These are phyloP conservation scores for Talaromyces borbonicus DNA, from an alignment of 495 filamentous ascomycete genomes.

Conservation along the genomic window DNA sequence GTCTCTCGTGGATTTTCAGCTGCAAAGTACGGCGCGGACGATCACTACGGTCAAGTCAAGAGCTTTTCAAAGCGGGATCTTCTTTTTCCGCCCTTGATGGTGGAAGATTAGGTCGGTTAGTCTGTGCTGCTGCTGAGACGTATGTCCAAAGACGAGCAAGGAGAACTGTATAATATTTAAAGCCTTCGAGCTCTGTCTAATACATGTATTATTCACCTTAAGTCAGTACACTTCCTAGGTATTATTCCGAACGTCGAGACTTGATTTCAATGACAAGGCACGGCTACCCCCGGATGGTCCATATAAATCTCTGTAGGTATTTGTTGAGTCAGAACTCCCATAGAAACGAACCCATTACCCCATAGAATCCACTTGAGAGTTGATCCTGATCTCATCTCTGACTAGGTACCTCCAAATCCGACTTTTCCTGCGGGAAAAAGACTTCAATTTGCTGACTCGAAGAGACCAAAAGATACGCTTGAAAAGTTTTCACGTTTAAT, in stretches of 20 bases:
- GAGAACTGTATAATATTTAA: too few species aligned
- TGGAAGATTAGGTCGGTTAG: constrained; percentile 36
- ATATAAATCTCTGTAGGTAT: not conserved
- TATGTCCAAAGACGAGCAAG: too few species aligned
- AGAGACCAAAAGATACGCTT: too few species aligned
- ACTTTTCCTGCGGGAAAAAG: not conserved
- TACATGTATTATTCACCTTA: constrained; percentile 1
- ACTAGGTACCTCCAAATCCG: not conserved
- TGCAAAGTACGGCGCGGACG: constrained; percentile 51
- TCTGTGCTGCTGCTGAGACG: too few species aligned
- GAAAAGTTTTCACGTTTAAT: too few species aligned
- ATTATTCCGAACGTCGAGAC: not conserved
- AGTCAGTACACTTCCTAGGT: not conserved
- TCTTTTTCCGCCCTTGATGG: constrained; percentile 47
- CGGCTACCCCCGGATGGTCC: not conserved
- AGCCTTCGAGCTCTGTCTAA: not conserved
- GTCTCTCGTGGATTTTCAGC: constrained; percentile 44
- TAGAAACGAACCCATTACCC: constrained; percentile 1
- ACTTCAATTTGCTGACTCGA: not conserved
- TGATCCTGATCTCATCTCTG: not conserved
- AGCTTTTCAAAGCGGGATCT: constrained; percentile 35
- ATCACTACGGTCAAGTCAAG: constrained; percentile 53
- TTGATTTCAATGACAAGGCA: too few species aligned
- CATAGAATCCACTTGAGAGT: constrained; percentile 4
- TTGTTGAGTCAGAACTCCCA: not conserved